These are phyloP conservation scores for Elasticomyces elasticus DNA, from an alignment of 495 filamentous ascomycete species.

Conservation along the genomic window DNA sequence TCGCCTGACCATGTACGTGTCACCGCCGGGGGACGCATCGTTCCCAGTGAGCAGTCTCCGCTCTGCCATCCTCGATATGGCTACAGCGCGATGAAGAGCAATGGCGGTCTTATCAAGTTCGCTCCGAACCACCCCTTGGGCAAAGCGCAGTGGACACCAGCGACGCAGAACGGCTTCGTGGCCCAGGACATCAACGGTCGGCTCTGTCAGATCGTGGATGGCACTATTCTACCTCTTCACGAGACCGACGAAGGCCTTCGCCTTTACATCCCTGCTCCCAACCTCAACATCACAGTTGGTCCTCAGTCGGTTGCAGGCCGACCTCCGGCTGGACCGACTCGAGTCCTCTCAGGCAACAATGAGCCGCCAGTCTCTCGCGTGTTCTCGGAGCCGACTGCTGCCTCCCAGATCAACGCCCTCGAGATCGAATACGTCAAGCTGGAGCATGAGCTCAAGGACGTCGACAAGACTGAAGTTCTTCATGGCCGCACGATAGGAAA, in stretches of 20 bases:
- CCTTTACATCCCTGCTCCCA: constrained; percentile 22
- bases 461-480: constrained; percentile 25
- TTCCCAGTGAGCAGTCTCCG: constrained; percentile 38
- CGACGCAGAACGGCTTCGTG: constrained; percentile 23
- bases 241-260: constrained; percentile 16
- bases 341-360: background rate
- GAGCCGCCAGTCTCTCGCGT: background rate
- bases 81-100: constrained; percentile 20
- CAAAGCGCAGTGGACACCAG: constrained; percentile 22
- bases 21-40: constrained; percentile 55
- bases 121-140: constrained; percentile 20
- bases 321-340: background rate
- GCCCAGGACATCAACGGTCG: constrained; percentile 21
- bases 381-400: constrained; percentile 6
- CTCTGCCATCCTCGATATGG: constrained; percentile 27
- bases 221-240: constrained; percentile 19
- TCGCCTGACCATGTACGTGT: constrained; percentile 53
- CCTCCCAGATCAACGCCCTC: constrained; percentile 21
- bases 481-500: constrained; percentile 19
- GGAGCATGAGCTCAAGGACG: constrained; percentile 21
- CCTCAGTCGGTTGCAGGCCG: background rate
- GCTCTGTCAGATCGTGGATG: constrained; percentile 22
- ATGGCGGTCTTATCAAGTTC: constrained; percentile 21
- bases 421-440: constrained; percentile 23
- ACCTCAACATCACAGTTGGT: constrained; percentile 14